Evolutionary conservation across 192 early-diverging fungal species (phyloP).

Genomic region (Lunasporangiospora selenospora): DNA sequence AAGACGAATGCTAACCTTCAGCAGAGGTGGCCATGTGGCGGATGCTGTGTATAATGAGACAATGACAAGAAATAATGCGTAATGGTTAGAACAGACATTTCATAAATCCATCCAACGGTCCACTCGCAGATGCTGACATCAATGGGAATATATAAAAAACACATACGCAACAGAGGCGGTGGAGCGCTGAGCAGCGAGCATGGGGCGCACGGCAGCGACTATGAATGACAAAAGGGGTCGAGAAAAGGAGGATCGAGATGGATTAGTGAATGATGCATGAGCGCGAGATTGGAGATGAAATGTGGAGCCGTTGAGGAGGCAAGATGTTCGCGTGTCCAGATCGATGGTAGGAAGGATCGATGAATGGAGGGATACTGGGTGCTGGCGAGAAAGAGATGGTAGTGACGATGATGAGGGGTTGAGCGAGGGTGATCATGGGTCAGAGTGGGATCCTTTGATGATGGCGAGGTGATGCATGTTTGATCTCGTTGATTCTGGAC

Average conservation of each 20-base stretch:
- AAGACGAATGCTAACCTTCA: slow-evolving; percentile 32
- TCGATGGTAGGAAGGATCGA: neutral
- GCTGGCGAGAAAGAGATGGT: neutral
- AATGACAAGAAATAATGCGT: neutral
- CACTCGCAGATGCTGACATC: too few relatives aligned
- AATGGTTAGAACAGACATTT: too few relatives aligned
- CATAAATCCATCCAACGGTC: too few relatives aligned
- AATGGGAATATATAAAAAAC: neutral
- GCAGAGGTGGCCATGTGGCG: slow-evolving; percentile 49
- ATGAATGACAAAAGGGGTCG: neutral
- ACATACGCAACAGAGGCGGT: slow-evolving; percentile 48
- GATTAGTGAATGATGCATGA: neutral
- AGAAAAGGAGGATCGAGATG: slow-evolving; percentile 2
- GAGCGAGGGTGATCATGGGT: neutral
- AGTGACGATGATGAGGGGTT: neutral
- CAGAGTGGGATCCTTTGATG: too few relatives aligned
- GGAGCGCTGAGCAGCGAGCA: slow-evolving; percentile 51
- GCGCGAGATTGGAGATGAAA: neutral
- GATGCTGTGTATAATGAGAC: slow-evolving; percentile 25
- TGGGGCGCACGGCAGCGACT: slow-evolving; percentile 50
- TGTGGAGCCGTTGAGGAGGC: neutral
- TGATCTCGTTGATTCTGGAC: too few relatives aligned
- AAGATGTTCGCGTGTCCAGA: neutral
- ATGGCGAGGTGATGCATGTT: too few relatives aligned
- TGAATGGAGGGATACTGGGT: neutral